Evolutionary conservation across 2,329 filamentous ascomycete genomes (phyloP).

Genomic region (Talaromyces sp.): DNA sequence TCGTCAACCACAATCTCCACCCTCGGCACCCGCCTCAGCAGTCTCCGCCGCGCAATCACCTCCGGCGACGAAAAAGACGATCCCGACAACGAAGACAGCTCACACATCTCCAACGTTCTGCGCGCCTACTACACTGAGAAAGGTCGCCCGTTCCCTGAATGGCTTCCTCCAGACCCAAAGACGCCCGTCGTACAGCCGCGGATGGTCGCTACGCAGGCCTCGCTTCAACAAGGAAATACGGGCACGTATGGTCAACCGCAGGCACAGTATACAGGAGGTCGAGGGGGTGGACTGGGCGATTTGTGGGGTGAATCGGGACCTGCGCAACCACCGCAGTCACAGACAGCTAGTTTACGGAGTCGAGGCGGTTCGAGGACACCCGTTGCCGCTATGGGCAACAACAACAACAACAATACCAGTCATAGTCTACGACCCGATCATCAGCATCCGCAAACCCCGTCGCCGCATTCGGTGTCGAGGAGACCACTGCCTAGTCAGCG

Average conservation of each 20-base stretch:
- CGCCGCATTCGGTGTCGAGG: constrained; percentile 44
- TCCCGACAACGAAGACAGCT: constrained; percentile 70
- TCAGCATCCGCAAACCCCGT: constrained; percentile 26
- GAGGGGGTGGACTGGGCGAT: constrained; percentile 55
- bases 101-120: constrained; percentile 89
- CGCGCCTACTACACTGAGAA: constrained; percentile 92
- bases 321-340: constrained; percentile 30
- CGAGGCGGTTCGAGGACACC: constrained; percentile 27
- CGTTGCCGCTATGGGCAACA: constrained; percentile 20
- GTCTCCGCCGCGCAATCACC: constrained; percentile 51
- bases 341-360: constrained; percentile 42
- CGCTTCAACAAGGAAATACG: constrained; percentile 41
- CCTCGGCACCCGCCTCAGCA: constrained; percentile 58
- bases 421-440: constrained; percentile 14
- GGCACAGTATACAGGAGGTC: constrained; percentile 36
- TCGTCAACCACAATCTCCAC: constrained; percentile 49
- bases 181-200: constrained; percentile 55
- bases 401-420: constrained; percentile 1
- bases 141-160: constrained; percentile 73
- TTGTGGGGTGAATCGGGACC: constrained; percentile 54
- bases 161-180: constrained; percentile 90
- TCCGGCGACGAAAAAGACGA: constrained; percentile 44
- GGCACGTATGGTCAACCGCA: constrained; percentile 27
- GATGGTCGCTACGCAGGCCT: constrained; percentile 54
- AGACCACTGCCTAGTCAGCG: constrained; percentile 68